Percentiles rank a stretch among this genome's conserved stretches.
These are phyloP conservation scores for Schoenoplectus triqueter DNA, from an alignment of 202 grass and related monocot genomes.

Conservation along the genomic window DNA sequence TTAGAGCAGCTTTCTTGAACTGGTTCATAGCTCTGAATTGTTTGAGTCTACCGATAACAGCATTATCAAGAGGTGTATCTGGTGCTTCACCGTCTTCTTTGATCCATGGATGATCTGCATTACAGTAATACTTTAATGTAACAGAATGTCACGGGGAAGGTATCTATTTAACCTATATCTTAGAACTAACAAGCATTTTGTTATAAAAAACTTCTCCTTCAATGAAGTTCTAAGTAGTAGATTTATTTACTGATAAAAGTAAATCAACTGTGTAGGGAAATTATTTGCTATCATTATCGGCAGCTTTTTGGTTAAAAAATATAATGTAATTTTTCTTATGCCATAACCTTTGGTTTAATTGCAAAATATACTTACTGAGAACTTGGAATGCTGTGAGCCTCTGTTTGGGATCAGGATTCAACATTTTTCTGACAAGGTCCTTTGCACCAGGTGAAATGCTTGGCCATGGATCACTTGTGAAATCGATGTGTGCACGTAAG, in stretches of 20 bases:
- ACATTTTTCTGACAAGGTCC: constrained; percentile 86
- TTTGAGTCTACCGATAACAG: constrained; percentile 75
- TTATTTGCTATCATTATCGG: background rate
- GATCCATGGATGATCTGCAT: constrained; percentile 80
- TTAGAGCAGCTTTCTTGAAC: constrained; percentile 77
- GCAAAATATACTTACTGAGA: constrained; percentile 58
- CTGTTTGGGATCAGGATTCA: constrained; percentile 73
- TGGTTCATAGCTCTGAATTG: constrained; percentile 78
- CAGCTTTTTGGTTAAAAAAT: background rate
- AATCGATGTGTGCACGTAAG: constrained; percentile 63
- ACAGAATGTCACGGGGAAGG: background rate
- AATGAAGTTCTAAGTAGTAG: constrained; percentile 7
- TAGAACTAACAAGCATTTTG: background rate
- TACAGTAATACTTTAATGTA: constrained; percentile 4
- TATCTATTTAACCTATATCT: background rate
- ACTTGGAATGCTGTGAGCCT: constrained; percentile 88
- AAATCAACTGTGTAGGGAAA: background rate
- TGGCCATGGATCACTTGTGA: constrained; percentile 77
- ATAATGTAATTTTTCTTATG: background rate
- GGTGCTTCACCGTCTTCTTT: constrained; percentile 88
- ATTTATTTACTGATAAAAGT: background rate
- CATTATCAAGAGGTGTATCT: constrained; percentile 68
- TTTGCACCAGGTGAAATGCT: constrained; percentile 74
- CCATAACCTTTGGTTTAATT: background rate
- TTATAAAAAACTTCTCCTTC: background rate